Evolutionary conservation across 305 asterid genomes (phyloP), one percentile per base, ranked within the genome.

Genomic region (Ruellia speciosa): DNA sequence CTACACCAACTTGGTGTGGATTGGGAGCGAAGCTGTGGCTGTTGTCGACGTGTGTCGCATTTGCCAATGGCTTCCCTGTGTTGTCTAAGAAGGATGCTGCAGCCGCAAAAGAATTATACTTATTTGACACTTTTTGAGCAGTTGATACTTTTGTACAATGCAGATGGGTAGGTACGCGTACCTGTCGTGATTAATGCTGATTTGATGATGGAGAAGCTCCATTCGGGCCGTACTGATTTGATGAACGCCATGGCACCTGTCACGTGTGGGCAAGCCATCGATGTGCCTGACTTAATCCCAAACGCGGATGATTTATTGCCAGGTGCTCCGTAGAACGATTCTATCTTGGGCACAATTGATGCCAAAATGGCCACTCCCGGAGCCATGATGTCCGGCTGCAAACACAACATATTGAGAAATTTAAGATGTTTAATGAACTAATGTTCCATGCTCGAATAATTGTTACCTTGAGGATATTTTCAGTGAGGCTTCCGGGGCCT

Each of bases 251-350:
- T 72, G 4, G 90, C 79, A 24, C 94, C 94, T 0, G 80, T 66
- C 16, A 82, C 90, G 53, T 79, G 95, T 3, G 95, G 95, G 50
- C 95, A 86, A 19, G 95, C 85, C 95, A 86, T 83, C 11, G 95
- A 86, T 35, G 95, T 86, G 33, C 95, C 95, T 0, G 95, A 86
- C 45, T 46, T 75, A 16, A 86, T 65, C 31, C 75, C 70, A 54
- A 83, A 83, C 9, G 43, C 19, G 0, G 84, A 75, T 9, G 92
- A 39, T 54, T 69, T 69, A 35, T 75, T 74, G 18, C 73, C 81
- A 4, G 86, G 83, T 41, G 80, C 77, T 2, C 58, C 71, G 14
- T 76, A 57, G 14, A 61, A 51, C 0, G 68, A 20, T 18, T 68
- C 70, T 37, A 67, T 62, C 14, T 43, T 63, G 1, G 87, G 87